Evolutionary conservation across 2,329 filamentous ascomycete genomes (phyloP).

Genomic region (Aspergillus terreus): DNA sequence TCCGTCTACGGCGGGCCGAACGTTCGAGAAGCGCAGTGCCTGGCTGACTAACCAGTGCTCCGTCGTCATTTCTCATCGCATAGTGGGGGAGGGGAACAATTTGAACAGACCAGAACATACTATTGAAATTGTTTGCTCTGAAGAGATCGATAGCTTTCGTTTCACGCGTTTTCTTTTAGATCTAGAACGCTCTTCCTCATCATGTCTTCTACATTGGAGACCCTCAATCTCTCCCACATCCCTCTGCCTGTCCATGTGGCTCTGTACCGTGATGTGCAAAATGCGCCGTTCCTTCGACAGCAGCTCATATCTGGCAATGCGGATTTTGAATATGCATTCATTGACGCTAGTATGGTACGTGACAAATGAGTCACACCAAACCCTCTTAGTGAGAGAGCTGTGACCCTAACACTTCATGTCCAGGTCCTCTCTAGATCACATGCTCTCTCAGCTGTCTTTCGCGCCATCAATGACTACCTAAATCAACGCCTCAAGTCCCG

Average conservation of each 20-base stretch:
- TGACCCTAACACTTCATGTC: conserved; percentile 3
- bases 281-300: conserved; percentile 71
- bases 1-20: conserved; percentile 28
- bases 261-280: conserved; percentile 72
- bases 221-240: conserved; percentile 70
- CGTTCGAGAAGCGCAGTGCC: conserved; percentile 33
- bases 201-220: conserved; percentile 52
- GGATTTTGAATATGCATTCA: conserved; percentile 87
- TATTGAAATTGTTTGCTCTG: not conserved
- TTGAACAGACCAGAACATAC: not conserved
- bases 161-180: not conserved
- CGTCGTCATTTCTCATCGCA: not conserved
- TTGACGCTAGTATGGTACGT: conserved; percentile 74
- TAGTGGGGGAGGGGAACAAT: conserved; percentile 14
- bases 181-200: conserved; percentile 8
- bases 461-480: conserved; percentile 65
- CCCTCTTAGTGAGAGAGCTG: not conserved
- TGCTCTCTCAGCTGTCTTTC: conserved; percentile 70
- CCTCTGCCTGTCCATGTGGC: conserved; percentile 70
- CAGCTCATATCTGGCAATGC: conserved; percentile 82
- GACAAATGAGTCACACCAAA: not conserved
- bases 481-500: conserved; percentile 66
- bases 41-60: conserved; percentile 9
- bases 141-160: not conserved
- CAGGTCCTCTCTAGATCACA: conserved; percentile 71